Evolutionary conservation across 2,329 filamentous ascomycete species (phyloP).

Genomic region (Pestalotiopsis sp.): DNA sequence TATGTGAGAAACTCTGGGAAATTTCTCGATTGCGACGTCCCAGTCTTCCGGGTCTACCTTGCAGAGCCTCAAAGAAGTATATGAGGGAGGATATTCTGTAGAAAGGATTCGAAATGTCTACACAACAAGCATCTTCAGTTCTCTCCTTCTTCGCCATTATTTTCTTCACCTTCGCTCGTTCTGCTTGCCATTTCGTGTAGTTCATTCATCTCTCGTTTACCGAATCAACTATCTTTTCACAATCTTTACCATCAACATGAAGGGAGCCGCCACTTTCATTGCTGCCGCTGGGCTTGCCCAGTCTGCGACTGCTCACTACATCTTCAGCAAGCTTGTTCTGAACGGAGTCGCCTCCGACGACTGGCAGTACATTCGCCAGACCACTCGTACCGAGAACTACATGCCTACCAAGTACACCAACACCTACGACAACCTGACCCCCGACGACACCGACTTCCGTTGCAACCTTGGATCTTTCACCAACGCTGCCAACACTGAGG

Average conservation of each 20-base stretch:
- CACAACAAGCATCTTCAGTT: too few relatives aligned
- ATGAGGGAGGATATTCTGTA: too few relatives aligned
- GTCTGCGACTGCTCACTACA: neutral
- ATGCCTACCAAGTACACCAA: slow-evolving; percentile 7
- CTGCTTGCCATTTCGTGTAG: too few relatives aligned
- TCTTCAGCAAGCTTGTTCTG: slow-evolving; percentile 5
- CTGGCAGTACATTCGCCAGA: slow-evolving; percentile 8
- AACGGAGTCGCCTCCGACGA: neutral
- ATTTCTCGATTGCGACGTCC: too few relatives aligned
- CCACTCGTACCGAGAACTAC: neutral
- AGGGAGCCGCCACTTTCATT: neutral
- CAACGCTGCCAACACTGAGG: slow-evolving; percentile 1
- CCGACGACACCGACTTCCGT: slow-evolving; percentile 5
- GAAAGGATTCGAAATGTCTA: too few relatives aligned
- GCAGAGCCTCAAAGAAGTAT: too few relatives aligned
- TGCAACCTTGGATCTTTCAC: neutral
- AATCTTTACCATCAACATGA: neutral
- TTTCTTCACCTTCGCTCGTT: too few relatives aligned
- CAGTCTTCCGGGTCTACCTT: too few relatives aligned
- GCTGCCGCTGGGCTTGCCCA: neutral
- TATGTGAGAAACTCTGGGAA: too few relatives aligned
- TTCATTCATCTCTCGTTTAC: neutral
- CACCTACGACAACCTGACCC: neutral
- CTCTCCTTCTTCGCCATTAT: too few relatives aligned
- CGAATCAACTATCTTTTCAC: neutral